phyloP scores from a whole-genome alignment of 2,329 filamentous ascomycete genomes.

The Exserohilum turcica region DNA sequence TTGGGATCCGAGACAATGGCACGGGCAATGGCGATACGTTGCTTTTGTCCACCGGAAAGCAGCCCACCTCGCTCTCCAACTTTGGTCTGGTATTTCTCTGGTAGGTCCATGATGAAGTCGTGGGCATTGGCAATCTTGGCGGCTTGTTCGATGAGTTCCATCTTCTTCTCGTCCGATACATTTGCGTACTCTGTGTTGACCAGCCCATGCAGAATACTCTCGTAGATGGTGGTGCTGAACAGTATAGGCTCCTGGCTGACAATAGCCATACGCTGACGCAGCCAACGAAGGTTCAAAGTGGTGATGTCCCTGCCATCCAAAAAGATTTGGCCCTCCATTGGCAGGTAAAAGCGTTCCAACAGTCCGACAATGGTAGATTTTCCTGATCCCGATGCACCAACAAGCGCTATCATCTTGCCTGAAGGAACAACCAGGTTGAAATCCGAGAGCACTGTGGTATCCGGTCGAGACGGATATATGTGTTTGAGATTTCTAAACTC shows the following conservation, averaged over 20 bases:
- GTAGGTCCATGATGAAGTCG: constrained; percentile 81
- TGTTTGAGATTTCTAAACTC: constrained; percentile 84
- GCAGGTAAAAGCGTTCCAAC: constrained; percentile 92
- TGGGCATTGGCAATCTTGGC: constrained; percentile 93
- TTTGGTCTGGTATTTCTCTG: constrained; percentile 89
- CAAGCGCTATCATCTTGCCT: constrained; percentile 89
- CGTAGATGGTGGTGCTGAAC: constrained; percentile 85
- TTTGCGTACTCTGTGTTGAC: constrained; percentile 81
- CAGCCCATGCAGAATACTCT: constrained; percentile 88
- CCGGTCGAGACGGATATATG: constrained; percentile 91
- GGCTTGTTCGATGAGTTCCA: constrained; percentile 75
- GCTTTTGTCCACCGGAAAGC: constrained; percentile 91
- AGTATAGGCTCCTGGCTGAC: constrained; percentile 93
- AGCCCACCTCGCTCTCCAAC: constrained; percentile 95
- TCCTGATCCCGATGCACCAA: constrained; percentile 91
- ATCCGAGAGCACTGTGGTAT: constrained; percentile 85
- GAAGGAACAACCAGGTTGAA: constrained; percentile 81
- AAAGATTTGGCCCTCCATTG: constrained; percentile 76
- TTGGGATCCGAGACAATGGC: constrained; percentile 91
- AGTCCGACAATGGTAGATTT: constrained; percentile 95
- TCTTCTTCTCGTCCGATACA: constrained; percentile 68
- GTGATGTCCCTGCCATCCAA: constrained; percentile 84
- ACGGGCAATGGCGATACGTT: constrained; percentile 91
- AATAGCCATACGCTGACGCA: constrained; percentile 88
- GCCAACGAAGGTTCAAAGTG: constrained; percentile 83